phyloP scores from a whole-genome alignment of 768 basidiomycete species.

The Strobilomyces confusus region DNA sequence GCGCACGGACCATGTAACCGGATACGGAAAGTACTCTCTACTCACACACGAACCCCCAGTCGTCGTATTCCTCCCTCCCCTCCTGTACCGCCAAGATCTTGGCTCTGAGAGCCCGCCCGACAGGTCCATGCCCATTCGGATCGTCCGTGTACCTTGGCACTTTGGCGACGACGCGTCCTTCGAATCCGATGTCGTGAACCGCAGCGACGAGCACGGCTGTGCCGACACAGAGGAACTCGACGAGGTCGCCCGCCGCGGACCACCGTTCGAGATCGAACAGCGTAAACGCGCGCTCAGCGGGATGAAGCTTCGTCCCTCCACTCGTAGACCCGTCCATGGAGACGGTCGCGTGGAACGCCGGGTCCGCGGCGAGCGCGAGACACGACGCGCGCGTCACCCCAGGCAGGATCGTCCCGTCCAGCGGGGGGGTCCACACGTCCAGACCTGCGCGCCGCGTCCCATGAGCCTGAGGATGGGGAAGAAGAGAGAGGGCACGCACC shows the following conservation, averaged over 20 bases:
- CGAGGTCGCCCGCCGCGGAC: constrained; percentile 55
- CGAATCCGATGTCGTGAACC: constrained; percentile 69
- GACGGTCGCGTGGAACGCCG: constrained; percentile 30
- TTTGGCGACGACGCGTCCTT: constrained; percentile 56
- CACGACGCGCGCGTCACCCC: constrained; percentile 89
- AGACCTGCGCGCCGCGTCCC: too few relatives aligned
- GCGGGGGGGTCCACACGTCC: constrained; percentile 83
- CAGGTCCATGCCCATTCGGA: constrained; percentile 41
- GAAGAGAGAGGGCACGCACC: constrained; percentile 29
- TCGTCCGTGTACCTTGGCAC: constrained; percentile 49
- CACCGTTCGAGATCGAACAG: constrained; percentile 55
- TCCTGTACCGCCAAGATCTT: constrained; percentile 77
- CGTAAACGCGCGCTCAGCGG: constrained; percentile 59
- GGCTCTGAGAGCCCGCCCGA: constrained; percentile 67
- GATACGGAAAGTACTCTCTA: too few relatives aligned
- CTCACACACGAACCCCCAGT: constrained; percentile 55
- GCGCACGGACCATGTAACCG: too few relatives aligned
- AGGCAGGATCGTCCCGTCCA: constrained; percentile 90
- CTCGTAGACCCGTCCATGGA: too few relatives aligned
- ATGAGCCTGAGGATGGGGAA: too few relatives aligned
- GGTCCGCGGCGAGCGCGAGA: constrained; percentile 42
- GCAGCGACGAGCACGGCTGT: constrained; percentile 77
- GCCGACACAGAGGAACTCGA: constrained; percentile 84
- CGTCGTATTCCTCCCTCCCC: constrained; percentile 56
- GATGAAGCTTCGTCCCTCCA: constrained; percentile 18